Conservation (phyloP, 2,329 filamentous ascomycete species). For the Cytospora piceae region DNA sequence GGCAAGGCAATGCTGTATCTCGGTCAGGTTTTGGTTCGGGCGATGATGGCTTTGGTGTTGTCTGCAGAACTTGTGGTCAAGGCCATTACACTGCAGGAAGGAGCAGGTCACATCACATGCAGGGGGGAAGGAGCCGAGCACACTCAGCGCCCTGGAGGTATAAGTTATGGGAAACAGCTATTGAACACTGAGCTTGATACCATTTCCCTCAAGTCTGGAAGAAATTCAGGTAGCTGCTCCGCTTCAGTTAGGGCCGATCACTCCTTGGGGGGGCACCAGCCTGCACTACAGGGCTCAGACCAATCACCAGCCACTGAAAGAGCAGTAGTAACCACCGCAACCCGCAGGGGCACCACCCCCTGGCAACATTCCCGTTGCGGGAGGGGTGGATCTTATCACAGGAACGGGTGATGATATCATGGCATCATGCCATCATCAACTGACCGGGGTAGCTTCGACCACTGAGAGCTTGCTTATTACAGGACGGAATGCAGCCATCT, state of each 20-base stretch:
- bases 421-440: neutral
- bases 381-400: neutral
- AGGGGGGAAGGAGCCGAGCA: too few species aligned
- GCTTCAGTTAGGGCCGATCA: too few species aligned
- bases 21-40: slow-evolving; percentile 18
- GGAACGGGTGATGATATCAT: neutral
- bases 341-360: neutral
- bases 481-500: neutral
- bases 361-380: neutral
- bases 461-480: slow-evolving; percentile 1
- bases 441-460: neutral
- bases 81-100: too few species aligned
- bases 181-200: too few species aligned
- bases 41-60: neutral
- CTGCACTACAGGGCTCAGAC: neutral
- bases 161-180: too few species aligned
- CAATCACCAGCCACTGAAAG: neutral
- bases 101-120: too few species aligned
- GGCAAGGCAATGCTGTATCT: neutral
- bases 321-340: neutral
- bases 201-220: too few species aligned
- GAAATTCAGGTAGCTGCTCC: neutral
- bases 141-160: too few species aligned
- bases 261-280: too few species aligned
- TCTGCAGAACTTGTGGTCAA: too few species aligned